Evolutionary conservation across 75 land plant genomes (phyloP).

Genomic region (Azolla pinnata): DNA sequence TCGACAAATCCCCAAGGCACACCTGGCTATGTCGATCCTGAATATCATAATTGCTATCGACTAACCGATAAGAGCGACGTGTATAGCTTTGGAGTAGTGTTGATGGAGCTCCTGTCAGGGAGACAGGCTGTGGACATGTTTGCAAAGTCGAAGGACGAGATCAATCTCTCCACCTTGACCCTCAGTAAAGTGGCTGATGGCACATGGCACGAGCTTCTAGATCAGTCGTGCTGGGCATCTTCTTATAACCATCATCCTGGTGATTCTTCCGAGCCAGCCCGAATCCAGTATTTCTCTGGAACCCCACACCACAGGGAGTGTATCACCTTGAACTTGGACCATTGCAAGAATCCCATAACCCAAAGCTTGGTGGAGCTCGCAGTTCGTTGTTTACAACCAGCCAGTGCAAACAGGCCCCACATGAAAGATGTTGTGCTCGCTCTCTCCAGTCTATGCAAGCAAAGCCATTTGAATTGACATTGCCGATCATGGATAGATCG

Average conservation of each 20-base stretch:
- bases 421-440: constrained; percentile 38
- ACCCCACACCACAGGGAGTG: no score
- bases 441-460: no score
- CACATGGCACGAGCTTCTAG: constrained; percentile 11
- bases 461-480: no score
- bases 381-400: constrained; percentile 57
- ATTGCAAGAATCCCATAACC: constrained; percentile 8
- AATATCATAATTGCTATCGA: constrained; percentile 16
- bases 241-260: no score
- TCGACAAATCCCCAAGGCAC: constrained; percentile 24
- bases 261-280: no score
- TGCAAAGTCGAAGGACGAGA: constrained; percentile 3
- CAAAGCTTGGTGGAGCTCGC: constrained; percentile 66
- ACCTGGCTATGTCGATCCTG: constrained; percentile 23
- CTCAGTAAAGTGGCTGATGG: constrained; percentile 14
- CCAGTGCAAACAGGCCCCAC: constrained; percentile 71
- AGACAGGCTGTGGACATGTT: constrained; percentile 17
- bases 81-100: constrained; percentile 27
- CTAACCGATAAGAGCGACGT: constrained; percentile 25
- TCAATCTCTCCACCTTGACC: constrained; percentile 4
- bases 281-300: no score
- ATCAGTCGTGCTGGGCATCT: no score
- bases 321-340: constrained; percentile 4
- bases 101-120: constrained; percentile 19
- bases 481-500: no score